A percentile compares a stretch with the other conserved stretches of the same genome.
Evolutionary conservation across 2,329 filamentous ascomycete species (phyloP).

Genomic region (Colletotrichum sp.): DNA sequence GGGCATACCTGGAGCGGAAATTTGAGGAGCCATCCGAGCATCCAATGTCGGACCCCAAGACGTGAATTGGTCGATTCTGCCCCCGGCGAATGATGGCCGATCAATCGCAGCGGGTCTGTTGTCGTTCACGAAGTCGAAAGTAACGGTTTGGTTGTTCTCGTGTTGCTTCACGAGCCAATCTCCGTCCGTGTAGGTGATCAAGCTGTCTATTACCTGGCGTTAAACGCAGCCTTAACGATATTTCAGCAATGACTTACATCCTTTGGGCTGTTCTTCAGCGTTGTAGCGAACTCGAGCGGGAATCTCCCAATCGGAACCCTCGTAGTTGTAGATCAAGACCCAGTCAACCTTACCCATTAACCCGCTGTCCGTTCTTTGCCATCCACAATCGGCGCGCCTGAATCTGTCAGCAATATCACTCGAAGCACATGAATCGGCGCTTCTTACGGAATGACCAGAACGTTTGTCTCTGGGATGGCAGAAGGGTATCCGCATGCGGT

Average conservation of each 20-base stretch:
- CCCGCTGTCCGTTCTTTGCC: not conserved
- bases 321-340: constrained; percentile 5
- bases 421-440: too few relatives aligned
- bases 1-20: constrained; percentile 51
- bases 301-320: not conserved
- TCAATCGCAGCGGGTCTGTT: not conserved
- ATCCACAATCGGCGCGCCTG: not conserved
- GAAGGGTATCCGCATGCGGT: not conserved
- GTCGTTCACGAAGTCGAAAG: not conserved
- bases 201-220: not conserved
- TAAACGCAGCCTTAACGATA: not conserved
- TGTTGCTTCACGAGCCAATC: not conserved
- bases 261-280: not conserved
- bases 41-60: constrained; percentile 67
- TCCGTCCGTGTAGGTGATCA: not conserved
- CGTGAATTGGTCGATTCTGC: constrained; percentile 40
- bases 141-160: not conserved
- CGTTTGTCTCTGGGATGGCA: not conserved
- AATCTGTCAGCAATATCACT: not conserved
- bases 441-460: not conserved
- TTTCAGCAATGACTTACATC: not conserved
- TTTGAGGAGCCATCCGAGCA: constrained; percentile 59
- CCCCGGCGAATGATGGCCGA: constrained; percentile 29
- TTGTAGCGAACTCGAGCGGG: not conserved
- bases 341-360: not conserved